Conservation (phyloP, 1,139 yeast species). For the Suhomyces anneliseae region DNA sequence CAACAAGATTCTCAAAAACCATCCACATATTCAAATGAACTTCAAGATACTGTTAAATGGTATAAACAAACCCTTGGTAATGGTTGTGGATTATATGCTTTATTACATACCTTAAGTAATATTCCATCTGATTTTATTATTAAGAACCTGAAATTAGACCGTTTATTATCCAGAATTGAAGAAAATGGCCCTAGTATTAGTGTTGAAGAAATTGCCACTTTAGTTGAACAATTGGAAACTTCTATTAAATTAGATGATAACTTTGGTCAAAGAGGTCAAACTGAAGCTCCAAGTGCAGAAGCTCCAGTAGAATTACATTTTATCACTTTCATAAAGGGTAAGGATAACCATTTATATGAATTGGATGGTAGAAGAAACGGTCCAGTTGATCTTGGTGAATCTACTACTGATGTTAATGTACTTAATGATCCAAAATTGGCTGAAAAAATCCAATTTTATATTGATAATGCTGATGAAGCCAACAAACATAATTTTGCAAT, state of each 20-base stretch:
- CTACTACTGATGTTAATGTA: constrained; percentile 43
- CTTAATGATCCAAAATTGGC: constrained; percentile 52
- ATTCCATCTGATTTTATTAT: constrained; percentile 48
- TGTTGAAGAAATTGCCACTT: constrained; percentile 32
- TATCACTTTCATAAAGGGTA: constrained; percentile 66
- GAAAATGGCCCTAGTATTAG: constrained; percentile 1
- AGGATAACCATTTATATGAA: constrained; percentile 66
- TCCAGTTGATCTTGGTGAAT: constrained; percentile 62
- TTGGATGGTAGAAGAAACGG: constrained; percentile 88
- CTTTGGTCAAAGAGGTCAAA: constrained; percentile 69
- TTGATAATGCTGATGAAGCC: constrained; percentile 58
- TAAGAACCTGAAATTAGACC: constrained; percentile 33
- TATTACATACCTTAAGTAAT: constrained; percentile 74
- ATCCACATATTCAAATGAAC: constrained; percentile 17
- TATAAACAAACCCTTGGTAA: constrained; percentile 80
- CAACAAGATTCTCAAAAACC: constrained; percentile 28
- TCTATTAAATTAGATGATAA: constrained; percentile 50
- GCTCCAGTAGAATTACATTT: constrained; percentile 74
- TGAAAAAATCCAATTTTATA: constrained; percentile 62
- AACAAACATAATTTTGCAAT: constrained; percentile 64
- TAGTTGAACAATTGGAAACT: constrained; percentile 56
- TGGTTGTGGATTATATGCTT: constrained; percentile 92
- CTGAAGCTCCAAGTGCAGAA: constrained; percentile 74
- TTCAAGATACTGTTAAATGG: constrained; percentile 51
- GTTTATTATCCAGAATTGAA: constrained; percentile 17